These are phyloP conservation scores for Fusarium bactridioides DNA, from an alignment of 2,329 filamentous ascomycete species.

Conservation along the genomic window DNA sequence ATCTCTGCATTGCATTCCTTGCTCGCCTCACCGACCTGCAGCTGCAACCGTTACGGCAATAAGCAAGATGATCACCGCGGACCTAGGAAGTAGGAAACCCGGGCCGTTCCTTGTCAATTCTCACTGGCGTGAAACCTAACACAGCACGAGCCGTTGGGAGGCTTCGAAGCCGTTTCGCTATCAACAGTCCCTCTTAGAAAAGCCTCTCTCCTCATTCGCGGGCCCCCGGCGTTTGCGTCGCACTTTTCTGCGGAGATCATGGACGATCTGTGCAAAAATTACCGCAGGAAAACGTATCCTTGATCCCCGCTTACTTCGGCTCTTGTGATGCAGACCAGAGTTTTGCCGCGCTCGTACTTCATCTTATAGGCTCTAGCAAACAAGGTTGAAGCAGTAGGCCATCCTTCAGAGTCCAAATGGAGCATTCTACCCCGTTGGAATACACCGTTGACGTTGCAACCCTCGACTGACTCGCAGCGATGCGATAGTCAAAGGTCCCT, in stretches of 20 bases:
- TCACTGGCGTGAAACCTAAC: slow-evolving; percentile 12
- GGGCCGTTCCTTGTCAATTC: slow-evolving; percentile 22
- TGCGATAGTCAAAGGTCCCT: neutral
- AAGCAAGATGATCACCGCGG: neutral
- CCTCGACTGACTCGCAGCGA: slow-evolving; percentile 17
- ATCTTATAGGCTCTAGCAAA: neutral
- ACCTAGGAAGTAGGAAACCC: neutral
- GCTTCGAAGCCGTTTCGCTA: slow-evolving; percentile 12
- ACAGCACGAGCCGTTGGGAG: neutral
- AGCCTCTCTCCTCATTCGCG: neutral
- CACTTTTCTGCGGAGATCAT: slow-evolving; percentile 3
- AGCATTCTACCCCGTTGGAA: neutral
- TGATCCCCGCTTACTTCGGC: neutral
- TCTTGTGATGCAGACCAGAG: neutral
- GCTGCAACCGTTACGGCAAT: neutral
- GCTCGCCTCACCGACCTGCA: neutral
- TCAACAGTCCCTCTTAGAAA: neutral
- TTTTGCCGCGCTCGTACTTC: neutral
- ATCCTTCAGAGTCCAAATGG: slow-evolving; percentile 3
- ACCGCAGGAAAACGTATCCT: neutral
- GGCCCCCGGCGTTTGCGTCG: neutral
- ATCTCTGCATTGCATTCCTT: neutral
- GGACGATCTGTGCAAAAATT: slow-evolving; percentile 6
- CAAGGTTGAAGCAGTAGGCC: neutral
- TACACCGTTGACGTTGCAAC: slow-evolving; percentile 3